Conservation (phyloP, 495 filamentous ascomycete genomes). For the Umbilicaria muhlenbergii region DNA sequence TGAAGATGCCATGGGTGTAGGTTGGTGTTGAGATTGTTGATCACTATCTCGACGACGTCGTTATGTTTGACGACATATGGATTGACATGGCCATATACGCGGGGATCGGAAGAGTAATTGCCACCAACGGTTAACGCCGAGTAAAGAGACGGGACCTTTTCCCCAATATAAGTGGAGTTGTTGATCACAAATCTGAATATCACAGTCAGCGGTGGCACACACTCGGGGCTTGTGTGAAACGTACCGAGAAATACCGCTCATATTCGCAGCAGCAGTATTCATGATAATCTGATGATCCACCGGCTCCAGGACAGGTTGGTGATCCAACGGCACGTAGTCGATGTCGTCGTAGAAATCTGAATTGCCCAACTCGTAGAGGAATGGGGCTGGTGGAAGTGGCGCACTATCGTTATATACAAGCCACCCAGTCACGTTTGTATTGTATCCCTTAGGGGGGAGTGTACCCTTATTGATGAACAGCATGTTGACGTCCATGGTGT, state of each 20-base stretch:
- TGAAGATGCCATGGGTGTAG: conserved; percentile 81
- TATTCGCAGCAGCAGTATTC: conserved; percentile 34
- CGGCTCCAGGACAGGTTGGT: conserved; percentile 26
- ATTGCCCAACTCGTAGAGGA: conserved; percentile 28
- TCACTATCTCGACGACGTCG: conserved; percentile 57
- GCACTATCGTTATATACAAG: conserved; percentile 52
- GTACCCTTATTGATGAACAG: conserved; percentile 1
- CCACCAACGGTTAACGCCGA: conserved; percentile 48
- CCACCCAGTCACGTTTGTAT: conserved; percentile 69
- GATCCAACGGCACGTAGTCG: conserved; percentile 32
- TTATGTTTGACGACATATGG: conserved; percentile 48
- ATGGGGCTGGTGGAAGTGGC: conserved; percentile 37
- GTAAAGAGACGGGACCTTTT: conserved; percentile 72
- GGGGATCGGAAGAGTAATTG: conserved; percentile 40
- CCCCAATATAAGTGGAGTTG: conserved; percentile 54
- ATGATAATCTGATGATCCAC: conserved; percentile 21
- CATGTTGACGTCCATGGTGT: conserved; percentile 34
- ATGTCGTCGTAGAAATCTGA: conserved; percentile 32
- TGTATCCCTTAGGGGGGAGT: conserved; percentile 16
- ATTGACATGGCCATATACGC: conserved; percentile 66
- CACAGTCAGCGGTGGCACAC: too few species aligned
- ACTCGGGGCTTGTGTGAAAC: too few species aligned
- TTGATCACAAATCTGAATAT: conserved; percentile 34
- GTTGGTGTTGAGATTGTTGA: conserved; percentile 65
- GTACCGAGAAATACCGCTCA: conserved; percentile 5